These are phyloP conservation scores for Phytophthora sojae DNA, from an alignment of 352 stramenopile genomes.

Conservation along the genomic window DNA sequence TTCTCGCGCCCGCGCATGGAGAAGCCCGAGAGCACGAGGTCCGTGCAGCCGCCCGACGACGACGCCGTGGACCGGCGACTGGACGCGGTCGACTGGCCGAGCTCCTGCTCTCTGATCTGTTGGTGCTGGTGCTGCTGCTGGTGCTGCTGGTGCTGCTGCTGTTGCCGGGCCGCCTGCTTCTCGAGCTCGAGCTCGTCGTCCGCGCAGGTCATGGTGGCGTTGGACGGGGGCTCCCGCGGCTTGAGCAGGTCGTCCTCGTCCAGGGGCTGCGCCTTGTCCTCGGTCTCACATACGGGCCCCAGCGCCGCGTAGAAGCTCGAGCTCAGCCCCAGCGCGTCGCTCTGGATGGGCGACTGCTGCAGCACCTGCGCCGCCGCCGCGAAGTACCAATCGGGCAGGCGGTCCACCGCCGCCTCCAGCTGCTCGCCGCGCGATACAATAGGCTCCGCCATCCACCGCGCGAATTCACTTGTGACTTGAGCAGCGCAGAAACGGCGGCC, in stretches of 20 bases:
- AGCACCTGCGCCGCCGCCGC: slow-evolving; percentile 35
- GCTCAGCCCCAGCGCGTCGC: slow-evolving; percentile 1
- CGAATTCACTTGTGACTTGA: slow-evolving; percentile 31
- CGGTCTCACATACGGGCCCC: slow-evolving; percentile 40
- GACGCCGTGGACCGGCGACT: slow-evolving; percentile 57
- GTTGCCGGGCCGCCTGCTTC: slow-evolving; percentile 17
- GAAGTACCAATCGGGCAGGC: slow-evolving; percentile 76
- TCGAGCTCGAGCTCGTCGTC: slow-evolving; percentile 49
- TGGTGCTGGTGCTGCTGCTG: slow-evolving; percentile 6
- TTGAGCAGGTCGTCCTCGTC: slow-evolving; percentile 39
- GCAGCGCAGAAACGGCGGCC: slow-evolving; percentile 23
- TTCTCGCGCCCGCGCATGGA: slow-evolving; percentile 76
- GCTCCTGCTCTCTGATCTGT: slow-evolving; percentile 28
- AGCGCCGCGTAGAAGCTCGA: slow-evolving; percentile 30
- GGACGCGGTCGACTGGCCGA: slow-evolving; percentile 36
- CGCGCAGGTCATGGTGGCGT: slow-evolving; percentile 37
- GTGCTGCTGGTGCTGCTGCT: neutral
- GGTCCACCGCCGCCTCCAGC: slow-evolving; percentile 75
- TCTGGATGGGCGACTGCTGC: slow-evolving; percentile 28
- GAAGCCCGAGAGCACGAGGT: slow-evolving; percentile 78
- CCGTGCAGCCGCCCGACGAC: slow-evolving; percentile 43
- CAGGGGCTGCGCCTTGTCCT: slow-evolving; percentile 44
- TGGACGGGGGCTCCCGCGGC: slow-evolving; percentile 26
- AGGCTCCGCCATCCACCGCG: slow-evolving; percentile 31
- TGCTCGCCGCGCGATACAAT: slow-evolving; percentile 62